Evolutionary conservation across 441 rosid genomes (phyloP), one percentile per base, ranked within the genome.

Genomic region (Populus hybrid): DNA sequence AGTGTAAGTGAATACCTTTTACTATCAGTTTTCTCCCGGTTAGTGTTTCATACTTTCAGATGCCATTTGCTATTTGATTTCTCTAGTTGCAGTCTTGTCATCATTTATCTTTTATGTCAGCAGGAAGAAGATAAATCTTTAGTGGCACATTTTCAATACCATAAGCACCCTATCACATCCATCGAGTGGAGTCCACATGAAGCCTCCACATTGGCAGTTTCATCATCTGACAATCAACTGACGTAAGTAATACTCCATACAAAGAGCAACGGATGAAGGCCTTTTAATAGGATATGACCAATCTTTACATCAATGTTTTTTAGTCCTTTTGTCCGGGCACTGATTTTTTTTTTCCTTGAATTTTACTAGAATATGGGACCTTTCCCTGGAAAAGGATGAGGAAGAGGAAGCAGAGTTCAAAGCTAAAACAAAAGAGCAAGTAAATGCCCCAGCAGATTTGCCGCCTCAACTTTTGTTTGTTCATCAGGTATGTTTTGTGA

Each of bases 391-490:
- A 80, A 94, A 87, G 81, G 97, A 95, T 34, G 95, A 93, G 78
- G 99, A 95, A 86, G 97, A 95, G 82, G 99, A 94, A 81, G 97
- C 91, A 10, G 97, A 92, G 84, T 95, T 91, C 82, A 88, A 81
- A 85, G 91, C 97, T 73, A 83, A 92, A 87, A 94, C 95, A 36
- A 85, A 86, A 72, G 98, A 94, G 84, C 85, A 81, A 85, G 97
- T 94, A 66, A 90, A 90, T 81, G 95, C 95, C 57, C 98, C 98
- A 3, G 81, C 86, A 59, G 94, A 93, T 83, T 77, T 95, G 65
- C 97, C 98, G 46, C 98, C 98, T n/a, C 98, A 95, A 82, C 98
- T 94, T 81, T 85, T 95, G 68, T 95, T 95, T n/a, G 93, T 94
- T 81, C 97, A 95, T 86, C 99, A 95, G 89, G 99, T 93, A 73